phyloP scores from a whole-genome alignment of 228 moss, liverwort and hornwort genomes.

The Sphagnum magellanicum region DNA sequence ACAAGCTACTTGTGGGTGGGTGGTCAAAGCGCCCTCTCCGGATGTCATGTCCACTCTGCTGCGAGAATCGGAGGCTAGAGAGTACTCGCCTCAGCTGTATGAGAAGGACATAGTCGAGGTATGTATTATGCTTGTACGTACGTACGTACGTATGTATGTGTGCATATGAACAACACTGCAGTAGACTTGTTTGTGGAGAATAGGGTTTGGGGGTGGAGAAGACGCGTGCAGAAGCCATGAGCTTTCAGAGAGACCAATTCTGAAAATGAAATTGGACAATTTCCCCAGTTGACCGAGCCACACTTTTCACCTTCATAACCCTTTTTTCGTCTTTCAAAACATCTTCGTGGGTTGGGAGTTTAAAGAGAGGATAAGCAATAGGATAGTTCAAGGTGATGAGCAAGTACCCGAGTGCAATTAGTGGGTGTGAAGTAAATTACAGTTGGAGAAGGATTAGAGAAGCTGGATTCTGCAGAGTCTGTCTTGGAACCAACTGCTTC shows the following conservation, averaged over 20 bases:
- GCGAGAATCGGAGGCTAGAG: slow-evolving; percentile 67
- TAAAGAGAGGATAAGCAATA: background rate
- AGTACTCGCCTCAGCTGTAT: slow-evolving; percentile 65
- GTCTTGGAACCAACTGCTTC: no score
- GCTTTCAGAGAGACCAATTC: background rate
- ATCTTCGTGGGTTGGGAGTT: background rate
- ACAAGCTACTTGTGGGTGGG: slow-evolving; percentile 66
- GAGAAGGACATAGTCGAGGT: slow-evolving; percentile 65
- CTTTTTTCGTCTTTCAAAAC: background rate
- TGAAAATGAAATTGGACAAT: no score
- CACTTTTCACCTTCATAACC: no score
- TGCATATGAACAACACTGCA: background rate
- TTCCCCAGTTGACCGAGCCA: no score
- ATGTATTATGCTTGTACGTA: background rate
- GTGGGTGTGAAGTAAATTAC: no score
- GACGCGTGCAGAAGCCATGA: background rate
- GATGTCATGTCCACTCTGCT: slow-evolving; percentile 49
- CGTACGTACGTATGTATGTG: background rate
- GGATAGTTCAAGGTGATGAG: no score
- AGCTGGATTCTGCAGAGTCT: no score
- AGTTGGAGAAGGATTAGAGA: no score
- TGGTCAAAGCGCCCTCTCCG: slow-evolving; percentile 46
- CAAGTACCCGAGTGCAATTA: no score
- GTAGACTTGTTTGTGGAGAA: background rate
- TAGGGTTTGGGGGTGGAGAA: background rate